Percentiles rank a stretch among this genome's conserved stretches.
phyloP scores from a whole-genome alignment of 805 yeast genomes.

The Cyberlindnera mycetangii region DNA sequence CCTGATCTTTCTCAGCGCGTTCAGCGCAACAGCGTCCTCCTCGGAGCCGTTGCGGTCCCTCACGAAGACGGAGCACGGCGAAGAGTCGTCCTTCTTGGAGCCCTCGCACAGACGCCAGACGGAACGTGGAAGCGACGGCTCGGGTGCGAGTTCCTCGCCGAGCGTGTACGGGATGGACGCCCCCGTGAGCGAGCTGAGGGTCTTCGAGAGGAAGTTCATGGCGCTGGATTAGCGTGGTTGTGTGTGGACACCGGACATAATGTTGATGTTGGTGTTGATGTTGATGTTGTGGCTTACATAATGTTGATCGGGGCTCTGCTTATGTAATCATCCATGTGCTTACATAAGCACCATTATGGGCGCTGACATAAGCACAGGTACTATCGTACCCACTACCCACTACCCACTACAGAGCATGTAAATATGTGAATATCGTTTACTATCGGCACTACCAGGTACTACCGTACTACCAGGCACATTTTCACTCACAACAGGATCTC shows the following conservation, averaged over 20 bases:
- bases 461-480: neutral
- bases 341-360: too few species aligned
- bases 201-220: constrained; percentile 70
- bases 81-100: constrained; percentile 42
- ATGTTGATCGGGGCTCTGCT: too few species aligned
- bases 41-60: constrained; percentile 45
- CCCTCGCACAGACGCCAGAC: constrained; percentile 70
- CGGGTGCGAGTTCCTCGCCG: constrained; percentile 38
- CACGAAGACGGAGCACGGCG: constrained; percentile 62
- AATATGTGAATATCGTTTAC: too few species aligned
- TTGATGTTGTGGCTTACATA: too few species aligned
- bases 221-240: neutral
- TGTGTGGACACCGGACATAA: too few species aligned
- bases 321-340: too few species aligned
- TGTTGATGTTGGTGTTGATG: too few species aligned
- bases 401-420: too few species aligned
- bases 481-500: constrained; percentile 71
- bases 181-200: constrained; percentile 57
- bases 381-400: too few species aligned
- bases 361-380: too few species aligned
- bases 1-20: constrained; percentile 46
- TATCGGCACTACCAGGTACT: too few species aligned
- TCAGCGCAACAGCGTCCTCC: constrained; percentile 39
- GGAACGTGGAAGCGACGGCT: constrained; percentile 34
- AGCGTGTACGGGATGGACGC: constrained; percentile 55